A percentile compares a stretch with the other conserved stretches of the same genome.
Conservation (phyloP, 169 alveolate species). For the Cryptosporidium sp. region DNA sequence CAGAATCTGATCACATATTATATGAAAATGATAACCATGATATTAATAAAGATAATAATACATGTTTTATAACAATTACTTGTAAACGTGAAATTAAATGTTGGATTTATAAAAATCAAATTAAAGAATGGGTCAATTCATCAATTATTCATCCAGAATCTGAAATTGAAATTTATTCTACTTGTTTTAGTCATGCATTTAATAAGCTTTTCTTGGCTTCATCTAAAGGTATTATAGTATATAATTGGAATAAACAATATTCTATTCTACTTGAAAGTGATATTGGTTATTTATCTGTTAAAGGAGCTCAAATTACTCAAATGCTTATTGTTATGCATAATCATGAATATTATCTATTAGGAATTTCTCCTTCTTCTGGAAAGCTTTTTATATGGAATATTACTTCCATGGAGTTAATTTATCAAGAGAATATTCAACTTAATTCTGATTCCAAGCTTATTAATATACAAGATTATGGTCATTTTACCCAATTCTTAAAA, state of each 20-base stretch:
- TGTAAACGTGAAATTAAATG: constrained; percentile 25
- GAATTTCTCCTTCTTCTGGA: neutral
- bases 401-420: constrained; percentile 3
- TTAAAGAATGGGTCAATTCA: constrained; percentile 49
- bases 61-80: constrained; percentile 19
- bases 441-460: neutral
- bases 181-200: constrained; percentile 18
- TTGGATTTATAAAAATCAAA: constrained; percentile 41
- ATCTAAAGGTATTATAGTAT: constrained; percentile 27
- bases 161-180: constrained; percentile 14
- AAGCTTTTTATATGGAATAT: constrained; percentile 31
- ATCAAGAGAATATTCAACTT: neutral
- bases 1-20: neutral
- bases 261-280: constrained; percentile 1
- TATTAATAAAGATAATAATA: neutral
- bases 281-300: neutral
- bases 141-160: constrained; percentile 11
- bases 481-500: neutral
- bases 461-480: neutral
- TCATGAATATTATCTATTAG: constrained; percentile 18
- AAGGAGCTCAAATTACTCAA: neutral
- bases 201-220: constrained; percentile 18
- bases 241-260: constrained; percentile 14
- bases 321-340: neutral
- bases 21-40: neutral